Evolutionary conservation across 2,329 filamentous ascomycete species (phyloP).

Genomic region (Daldinia sp.): DNA sequence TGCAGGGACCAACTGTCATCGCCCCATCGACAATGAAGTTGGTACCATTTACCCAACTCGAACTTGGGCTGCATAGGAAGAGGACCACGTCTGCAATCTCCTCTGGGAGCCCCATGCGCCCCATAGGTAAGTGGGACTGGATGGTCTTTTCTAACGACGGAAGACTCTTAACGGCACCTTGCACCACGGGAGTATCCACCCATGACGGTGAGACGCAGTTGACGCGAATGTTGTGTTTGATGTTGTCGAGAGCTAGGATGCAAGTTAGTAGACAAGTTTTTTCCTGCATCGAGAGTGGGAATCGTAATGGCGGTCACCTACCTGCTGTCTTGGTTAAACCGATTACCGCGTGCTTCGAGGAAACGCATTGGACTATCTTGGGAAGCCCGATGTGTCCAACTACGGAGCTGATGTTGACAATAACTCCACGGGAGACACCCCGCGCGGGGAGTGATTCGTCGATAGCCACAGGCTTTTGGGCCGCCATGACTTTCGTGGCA

Average conservation of each 20-base stretch:
- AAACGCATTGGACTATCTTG: constrained; percentile 19
- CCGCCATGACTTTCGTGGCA: constrained; percentile 21
- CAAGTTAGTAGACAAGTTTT: neutral
- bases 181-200: constrained; percentile 31
- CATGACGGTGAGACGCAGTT: constrained; percentile 36
- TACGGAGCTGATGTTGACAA: constrained; percentile 33
- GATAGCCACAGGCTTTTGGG: constrained; percentile 27
- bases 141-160: constrained; percentile 9
- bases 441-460: constrained; percentile 8
- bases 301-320: constrained; percentile 9
- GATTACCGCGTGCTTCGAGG: constrained; percentile 37
- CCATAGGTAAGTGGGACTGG: constrained; percentile 13
- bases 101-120: constrained; percentile 24
- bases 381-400: constrained; percentile 5
- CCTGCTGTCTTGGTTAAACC: constrained; percentile 28
- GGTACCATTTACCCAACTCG: constrained; percentile 10
- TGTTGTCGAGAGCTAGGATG: constrained; percentile 27
- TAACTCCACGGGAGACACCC: constrained; percentile 23
- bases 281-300: neutral
- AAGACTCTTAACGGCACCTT: neutral
- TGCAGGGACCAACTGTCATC: neutral
- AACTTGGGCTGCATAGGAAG: constrained; percentile 26
- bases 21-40: constrained; percentile 4
- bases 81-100: constrained; percentile 30
- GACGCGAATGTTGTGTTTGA: constrained; percentile 25